phyloP scores from a whole-genome alignment of 202 grass and related monocot species.

The Setaria italica region DNA sequence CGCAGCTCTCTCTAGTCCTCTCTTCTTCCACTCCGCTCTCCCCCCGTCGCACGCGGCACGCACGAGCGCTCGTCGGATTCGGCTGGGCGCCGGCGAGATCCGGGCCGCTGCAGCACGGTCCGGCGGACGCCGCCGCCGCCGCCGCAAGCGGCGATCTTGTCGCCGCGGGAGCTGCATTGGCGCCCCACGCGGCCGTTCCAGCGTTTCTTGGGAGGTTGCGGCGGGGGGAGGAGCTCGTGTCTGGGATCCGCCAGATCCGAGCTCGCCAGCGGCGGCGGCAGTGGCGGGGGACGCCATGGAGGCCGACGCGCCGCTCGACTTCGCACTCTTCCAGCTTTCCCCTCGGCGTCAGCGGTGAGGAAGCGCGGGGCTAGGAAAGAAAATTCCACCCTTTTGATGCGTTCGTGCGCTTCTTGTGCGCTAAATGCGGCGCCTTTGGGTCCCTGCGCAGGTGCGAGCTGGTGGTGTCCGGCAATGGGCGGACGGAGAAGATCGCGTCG shows the following conservation, averaged over 20 bases:
- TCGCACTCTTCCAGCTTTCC: constrained; percentile 90
- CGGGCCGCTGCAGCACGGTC: constrained; percentile 10
- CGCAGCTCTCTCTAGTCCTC: constrained; percentile 54
- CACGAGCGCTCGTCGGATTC: constrained; percentile 49
- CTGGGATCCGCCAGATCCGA: constrained; percentile 75
- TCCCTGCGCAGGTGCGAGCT: constrained; percentile 78
- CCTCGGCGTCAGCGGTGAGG: constrained; percentile 82
- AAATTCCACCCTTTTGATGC: constrained; percentile 44
- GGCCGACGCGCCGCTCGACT: constrained; percentile 73
- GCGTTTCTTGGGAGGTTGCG: constrained; percentile 36
- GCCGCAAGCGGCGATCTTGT: constrained; percentile 36
- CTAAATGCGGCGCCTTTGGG: constrained; percentile 39
- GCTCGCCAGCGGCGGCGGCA: constrained; percentile 8
- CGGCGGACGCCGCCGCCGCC: not conserved
- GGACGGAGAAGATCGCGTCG: constrained; percentile 94
- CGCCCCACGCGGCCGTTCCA: constrained; percentile 23
- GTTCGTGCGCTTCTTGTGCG: constrained; percentile 37
- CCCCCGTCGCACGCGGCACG: constrained; percentile 9
- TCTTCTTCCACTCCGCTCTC: constrained; percentile 50
- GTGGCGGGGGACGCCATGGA: constrained; percentile 64
- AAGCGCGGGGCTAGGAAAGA: not conserved
- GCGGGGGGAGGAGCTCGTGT: constrained; percentile 26
- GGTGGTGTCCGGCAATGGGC: constrained; percentile 86
- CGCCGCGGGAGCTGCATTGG: constrained; percentile 59
- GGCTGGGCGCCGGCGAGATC: constrained; percentile 51